Evolutionary conservation across 2,329 filamentous ascomycete genomes (phyloP), one percentile per base, ranked within the genome.

Genomic region (Chrysoporthe austroafricana): DNA sequence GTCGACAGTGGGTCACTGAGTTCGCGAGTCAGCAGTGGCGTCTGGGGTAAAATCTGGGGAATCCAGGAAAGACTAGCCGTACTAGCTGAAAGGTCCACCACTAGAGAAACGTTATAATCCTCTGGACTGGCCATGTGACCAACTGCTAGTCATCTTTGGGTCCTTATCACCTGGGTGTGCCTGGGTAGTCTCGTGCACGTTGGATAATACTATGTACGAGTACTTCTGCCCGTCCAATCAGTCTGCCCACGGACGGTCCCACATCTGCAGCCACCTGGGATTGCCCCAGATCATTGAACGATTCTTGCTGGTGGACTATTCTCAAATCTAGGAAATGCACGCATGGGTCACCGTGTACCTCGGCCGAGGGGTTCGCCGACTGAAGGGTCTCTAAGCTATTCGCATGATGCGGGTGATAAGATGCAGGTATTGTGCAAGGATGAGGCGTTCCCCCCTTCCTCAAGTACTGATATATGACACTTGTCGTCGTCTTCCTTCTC

Each of bases 31-130:
- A 39, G 36, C 44, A 46, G 13, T 14, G 13, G 13, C 46, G 6
- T 65, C 63, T 52, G 54, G 63, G 63, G 52, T 59, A 59, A 42
- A 65, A 65, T 52, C 54, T 50, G 54, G 63, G 62, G 63, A 21
- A 18, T 44, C 13, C 46, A 7, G 39, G 46, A 54, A 39, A 34
- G 44, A 59, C 57, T 58, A 39, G 54, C 42, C 44, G 54, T 52
- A 16, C n/a, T 16, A 64, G 48, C 42, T 46, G 54, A 50, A 44
- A 52, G 62, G 62, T 32, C 2, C 13, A n/a, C 32, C 13, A 4
- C 32, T 46, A 14, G 32, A 18, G 44, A 14, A 46, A 46, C 18
- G 4, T n/a, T n/a, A 46, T n/a, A 7, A 13, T n/a, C 18, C 44
- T 46, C 44, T n/a, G 11, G 14, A 46, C 36, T 4, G 44, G 8